Base-by-base conservation (phyloP, 208 protist genomes). In the Trypanosoma caninum region DNA sequence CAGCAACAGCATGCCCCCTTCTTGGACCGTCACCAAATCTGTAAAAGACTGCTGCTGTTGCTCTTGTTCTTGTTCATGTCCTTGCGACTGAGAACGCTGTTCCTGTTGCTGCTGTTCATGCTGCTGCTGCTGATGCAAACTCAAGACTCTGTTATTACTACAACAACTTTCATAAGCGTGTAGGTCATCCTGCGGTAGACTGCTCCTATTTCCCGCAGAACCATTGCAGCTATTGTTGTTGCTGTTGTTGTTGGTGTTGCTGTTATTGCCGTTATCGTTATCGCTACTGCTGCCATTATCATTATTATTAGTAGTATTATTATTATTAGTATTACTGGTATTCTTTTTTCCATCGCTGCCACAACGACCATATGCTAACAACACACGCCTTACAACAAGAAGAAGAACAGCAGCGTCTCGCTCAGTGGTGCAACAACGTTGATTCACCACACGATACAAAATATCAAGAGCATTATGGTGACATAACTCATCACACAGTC, bases 361-460 rank as follows among this genome's bases (percentile, higher is more conserved):
- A 27, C 63, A 51, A 14, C 62, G 59, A 20, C 69, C 64, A 38
- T 71, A 63, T 6, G 80, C 60, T 28, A 78, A 50, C 27, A 88
- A 59, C 33, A 79, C 52, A 44, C 74, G 79, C 14, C 72, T 72
- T 28, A 93, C 76, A 14, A 90, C 65, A 45, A 85, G 74, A 41
- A 90, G 57, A 20, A 89, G 66, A 7, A 74, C 78, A 14, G 73
- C 77, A 11, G 78, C 83, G 48, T 93, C 87, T 11, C 71, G 72
- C 58, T 80, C 78, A 25, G 69, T 74, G 28, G 63, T 60, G 61
- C 73, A 87, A 28, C 74, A 80, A 13, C 68, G 62, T 14, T 60
- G 76, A 59, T 48, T 53, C 14, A 72, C 66, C 20, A 88, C 59
- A 9, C 69, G 65, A 54, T 74, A 88, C 30, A 93, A 63, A 13